phyloP scores from a whole-genome alignment of 495 filamentous ascomycete genomes.

The Chaetomidium leptoderma region DNA sequence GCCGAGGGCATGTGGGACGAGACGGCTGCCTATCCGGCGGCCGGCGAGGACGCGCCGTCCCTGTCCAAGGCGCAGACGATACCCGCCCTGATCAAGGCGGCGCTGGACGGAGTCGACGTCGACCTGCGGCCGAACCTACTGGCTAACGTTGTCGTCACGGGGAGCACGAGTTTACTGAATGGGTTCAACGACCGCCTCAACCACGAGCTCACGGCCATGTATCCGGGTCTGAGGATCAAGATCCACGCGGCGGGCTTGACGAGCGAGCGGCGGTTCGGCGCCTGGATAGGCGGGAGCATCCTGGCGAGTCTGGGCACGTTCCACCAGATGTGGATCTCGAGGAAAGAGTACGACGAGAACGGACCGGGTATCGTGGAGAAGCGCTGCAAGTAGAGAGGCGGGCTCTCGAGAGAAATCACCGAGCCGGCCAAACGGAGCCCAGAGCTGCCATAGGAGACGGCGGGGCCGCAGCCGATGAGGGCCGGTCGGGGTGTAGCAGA shows the following conservation, averaged over 20 bases:
- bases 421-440: too few relatives aligned
- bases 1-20: conserved; percentile 87
- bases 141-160: conserved; percentile 88
- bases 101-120: conserved; percentile 74
- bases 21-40: conserved; percentile 53
- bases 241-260: conserved; percentile 80
- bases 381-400: conserved; percentile 59
- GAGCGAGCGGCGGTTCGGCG: conserved; percentile 80
- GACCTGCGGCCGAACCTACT: conserved; percentile 81
- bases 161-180: conserved; percentile 75
- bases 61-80: conserved; percentile 69
- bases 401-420: too few relatives aligned
- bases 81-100: conserved; percentile 70
- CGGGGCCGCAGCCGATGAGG: too few relatives aligned
- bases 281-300: conserved; percentile 96
- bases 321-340: conserved; percentile 97
- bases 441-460: too few relatives aligned
- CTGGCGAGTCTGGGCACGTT: conserved; percentile 96
- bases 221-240: conserved; percentile 75
- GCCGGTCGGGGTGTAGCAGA: too few relatives aligned
- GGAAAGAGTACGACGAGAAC: conserved; percentile 77
- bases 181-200: conserved; percentile 88
- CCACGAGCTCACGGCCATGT: conserved; percentile 71
- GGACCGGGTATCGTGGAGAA: conserved; percentile 69
- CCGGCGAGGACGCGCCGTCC: conserved; percentile 23